Evolutionary conservation across 202 grass and related monocot genomes (phyloP).

Genomic region (Hordeum pubiflorum): DNA sequence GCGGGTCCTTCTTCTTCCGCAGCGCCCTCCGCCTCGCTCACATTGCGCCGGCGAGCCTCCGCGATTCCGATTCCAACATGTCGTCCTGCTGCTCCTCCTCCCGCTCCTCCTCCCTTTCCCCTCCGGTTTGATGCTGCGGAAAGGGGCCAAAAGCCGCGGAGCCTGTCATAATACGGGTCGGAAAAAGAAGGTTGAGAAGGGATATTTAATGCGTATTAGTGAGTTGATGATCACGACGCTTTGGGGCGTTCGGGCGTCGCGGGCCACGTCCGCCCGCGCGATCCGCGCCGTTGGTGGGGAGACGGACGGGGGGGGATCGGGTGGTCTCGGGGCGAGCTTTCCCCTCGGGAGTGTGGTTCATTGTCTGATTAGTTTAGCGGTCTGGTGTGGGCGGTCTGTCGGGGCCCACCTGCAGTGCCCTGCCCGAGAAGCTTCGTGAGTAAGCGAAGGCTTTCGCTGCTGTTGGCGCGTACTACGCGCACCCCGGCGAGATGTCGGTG

Average conservation of each 20-base stretch:
- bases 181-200: not conserved
- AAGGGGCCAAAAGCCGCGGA: not conserved
- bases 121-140: conserved; percentile 10
- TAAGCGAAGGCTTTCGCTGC: not conserved
- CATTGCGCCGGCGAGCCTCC: conserved; percentile 19
- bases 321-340: not conserved
- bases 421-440: not conserved
- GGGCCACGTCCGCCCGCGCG: not conserved
- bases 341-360: not conserved
- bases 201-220: not conserved
- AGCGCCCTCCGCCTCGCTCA: conserved; percentile 3
- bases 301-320: not conserved
- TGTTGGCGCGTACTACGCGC: not conserved
- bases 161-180: not conserved
- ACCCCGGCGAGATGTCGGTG: not conserved
- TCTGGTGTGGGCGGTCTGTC: not conserved
- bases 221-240: conserved; percentile 17
- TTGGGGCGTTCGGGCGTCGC: not conserved
- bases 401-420: not conserved
- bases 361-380: not conserved
- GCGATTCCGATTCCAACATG: not conserved
- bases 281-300: not conserved
- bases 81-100: not conserved
- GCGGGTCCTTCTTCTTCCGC: not conserved
- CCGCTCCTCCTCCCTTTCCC: not conserved